Conservation (phyloP, 306 rosid genomes). For the Chamaecrista fasciculata region DNA sequence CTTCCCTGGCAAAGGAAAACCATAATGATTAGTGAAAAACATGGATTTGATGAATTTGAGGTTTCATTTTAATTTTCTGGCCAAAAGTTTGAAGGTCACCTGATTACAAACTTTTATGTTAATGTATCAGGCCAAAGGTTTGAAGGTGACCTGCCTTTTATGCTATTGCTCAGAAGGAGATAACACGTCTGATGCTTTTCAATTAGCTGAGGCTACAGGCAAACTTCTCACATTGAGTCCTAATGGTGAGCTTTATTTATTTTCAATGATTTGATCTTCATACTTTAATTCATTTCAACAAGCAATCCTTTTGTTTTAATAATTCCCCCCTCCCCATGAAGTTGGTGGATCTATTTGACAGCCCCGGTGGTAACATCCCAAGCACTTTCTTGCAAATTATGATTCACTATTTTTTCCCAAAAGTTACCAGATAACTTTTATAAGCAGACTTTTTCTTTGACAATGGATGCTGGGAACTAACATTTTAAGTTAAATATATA, state of each 20-base stretch:
- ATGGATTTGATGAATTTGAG: constrained; percentile 12
- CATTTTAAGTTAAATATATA: neutral
- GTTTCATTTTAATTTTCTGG: constrained; percentile 8
- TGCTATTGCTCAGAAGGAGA: constrained; percentile 97
- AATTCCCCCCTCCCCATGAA: neutral
- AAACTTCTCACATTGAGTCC: constrained; percentile 49
- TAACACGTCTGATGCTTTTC: constrained; percentile 79
- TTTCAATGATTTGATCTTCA: constrained; percentile 8
- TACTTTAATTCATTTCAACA: constrained; percentile 10
- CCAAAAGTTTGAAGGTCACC: neutral
- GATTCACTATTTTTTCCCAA: neutral
- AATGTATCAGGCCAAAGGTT: constrained; percentile 73
- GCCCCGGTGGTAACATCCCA: neutral
- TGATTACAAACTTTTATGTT: neutral
- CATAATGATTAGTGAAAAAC: neutral
- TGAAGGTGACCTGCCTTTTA: constrained; percentile 87
- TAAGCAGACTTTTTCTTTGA: neutral
- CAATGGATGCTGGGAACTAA: constrained; percentile 1
- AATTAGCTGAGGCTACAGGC: constrained; percentile 77
- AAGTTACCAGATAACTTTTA: neutral
- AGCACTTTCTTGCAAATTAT: neutral
- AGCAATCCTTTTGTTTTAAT: neutral
- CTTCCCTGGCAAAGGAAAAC: neutral
- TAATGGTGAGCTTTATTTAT: constrained; percentile 46
- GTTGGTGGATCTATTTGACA: neutral